Conservation (phyloP, 2,329 filamentous ascomycete genomes). For the Onygenales sp. region DNA sequence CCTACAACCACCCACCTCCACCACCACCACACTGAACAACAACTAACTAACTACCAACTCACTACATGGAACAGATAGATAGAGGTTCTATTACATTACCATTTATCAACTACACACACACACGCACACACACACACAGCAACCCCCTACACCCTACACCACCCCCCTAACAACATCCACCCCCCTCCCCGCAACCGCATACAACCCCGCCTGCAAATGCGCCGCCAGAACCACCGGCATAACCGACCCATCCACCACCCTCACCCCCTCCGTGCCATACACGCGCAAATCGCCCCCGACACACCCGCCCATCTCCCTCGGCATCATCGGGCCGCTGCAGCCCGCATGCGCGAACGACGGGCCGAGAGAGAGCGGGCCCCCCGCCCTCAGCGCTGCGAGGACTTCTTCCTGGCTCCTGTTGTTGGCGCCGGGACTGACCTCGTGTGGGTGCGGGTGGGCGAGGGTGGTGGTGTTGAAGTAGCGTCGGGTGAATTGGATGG, state of each 20-base stretch:
- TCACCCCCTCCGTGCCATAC: constrained; percentile 22
- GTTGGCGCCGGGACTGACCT: constrained; percentile 10
- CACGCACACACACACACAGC: no score
- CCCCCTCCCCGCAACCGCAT: constrained; percentile 25
- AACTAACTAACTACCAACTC: no score
- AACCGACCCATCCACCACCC: constrained; percentile 27
- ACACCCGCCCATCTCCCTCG: constrained; percentile 20
- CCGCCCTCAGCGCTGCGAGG: constrained; percentile 5
- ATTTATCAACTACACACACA: no score
- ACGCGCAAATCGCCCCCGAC: constrained; percentile 21
- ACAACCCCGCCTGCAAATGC: constrained; percentile 30
- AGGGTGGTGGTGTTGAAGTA: constrained; percentile 5
- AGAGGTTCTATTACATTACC: no score
- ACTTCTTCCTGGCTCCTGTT: constrained; percentile 7
- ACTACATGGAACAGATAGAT: no score
- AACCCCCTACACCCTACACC: no score
- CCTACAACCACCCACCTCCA: no score
- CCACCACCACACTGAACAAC: no score
- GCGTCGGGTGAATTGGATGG: constrained; percentile 10
- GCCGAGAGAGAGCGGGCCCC: neutral
- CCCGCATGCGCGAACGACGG: constrained; percentile 18
- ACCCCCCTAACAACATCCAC: constrained; percentile 18
- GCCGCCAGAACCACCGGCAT: constrained; percentile 26
- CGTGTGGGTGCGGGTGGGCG: constrained; percentile 3
- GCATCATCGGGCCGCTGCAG: constrained; percentile 26